phyloP scores from a whole-genome alignment of 441 rosid species.

The Pelargonium citronellum region DNA sequence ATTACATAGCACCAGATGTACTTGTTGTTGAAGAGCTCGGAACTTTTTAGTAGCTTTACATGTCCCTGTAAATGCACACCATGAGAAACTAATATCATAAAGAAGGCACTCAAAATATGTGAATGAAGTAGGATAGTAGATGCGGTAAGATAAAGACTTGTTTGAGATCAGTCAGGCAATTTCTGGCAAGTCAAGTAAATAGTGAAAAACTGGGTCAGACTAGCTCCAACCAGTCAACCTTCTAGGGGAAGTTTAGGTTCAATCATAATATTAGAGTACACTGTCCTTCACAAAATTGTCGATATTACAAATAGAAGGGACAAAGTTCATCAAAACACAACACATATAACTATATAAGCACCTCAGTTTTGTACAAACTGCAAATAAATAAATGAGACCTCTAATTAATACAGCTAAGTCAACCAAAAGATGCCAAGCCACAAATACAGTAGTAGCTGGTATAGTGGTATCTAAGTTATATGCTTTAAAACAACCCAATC shows the following conservation, averaged over 20 bases:
- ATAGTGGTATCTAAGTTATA: too few species aligned
- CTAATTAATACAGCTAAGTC: too few species aligned
- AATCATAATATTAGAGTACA: not conserved
- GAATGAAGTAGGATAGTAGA: not conserved
- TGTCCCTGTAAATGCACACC: slow-evolving; percentile 43
- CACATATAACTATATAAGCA: not conserved
- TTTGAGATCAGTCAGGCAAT: not conserved
- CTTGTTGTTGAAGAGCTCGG: slow-evolving; percentile 63
- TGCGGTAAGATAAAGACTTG: not conserved
- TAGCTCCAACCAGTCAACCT: not conserved
- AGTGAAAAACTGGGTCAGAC: not conserved
- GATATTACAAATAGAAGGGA: not conserved
- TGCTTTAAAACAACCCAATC: too few species aligned
- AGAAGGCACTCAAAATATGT: slow-evolving; percentile 2
- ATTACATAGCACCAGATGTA: slow-evolving; percentile 46
- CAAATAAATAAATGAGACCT: too few species aligned
- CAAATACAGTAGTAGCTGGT: too few species aligned
- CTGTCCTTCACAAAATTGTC: not conserved
- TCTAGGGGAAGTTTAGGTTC: not conserved
- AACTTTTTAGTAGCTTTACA: slow-evolving; percentile 67
- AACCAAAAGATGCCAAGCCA: too few species aligned
- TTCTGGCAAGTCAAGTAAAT: not conserved
- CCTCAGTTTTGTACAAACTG: not conserved
- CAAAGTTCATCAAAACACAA: not conserved
- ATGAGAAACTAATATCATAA: slow-evolving; percentile 2